A percentile compares a stretch with the other conserved stretches of the same genome.
These are phyloP conservation scores for Chytriomyces confervae DNA, from an alignment of 192 early-diverging fungal species.

Conservation along the genomic window DNA sequence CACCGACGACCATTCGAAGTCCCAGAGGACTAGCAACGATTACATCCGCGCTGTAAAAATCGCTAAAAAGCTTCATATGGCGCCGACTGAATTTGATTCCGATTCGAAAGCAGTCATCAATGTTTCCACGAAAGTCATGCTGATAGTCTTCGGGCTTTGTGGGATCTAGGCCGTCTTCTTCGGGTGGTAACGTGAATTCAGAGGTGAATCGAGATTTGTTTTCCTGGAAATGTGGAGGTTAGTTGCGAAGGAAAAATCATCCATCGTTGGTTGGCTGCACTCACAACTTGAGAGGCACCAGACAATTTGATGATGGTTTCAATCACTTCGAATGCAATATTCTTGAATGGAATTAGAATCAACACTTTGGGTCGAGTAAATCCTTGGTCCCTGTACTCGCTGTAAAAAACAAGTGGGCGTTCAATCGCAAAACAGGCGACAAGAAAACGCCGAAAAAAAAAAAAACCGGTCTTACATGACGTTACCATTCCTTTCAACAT, in stretches of 20 bases:
- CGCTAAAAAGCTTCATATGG: conserved; percentile 83
- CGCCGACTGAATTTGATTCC: conserved; percentile 89
- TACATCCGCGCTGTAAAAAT: conserved; percentile 91
- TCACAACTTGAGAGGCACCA: conserved; percentile 78
- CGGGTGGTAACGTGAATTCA: conserved; percentile 73
- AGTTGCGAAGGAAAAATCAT: too few relatives aligned
- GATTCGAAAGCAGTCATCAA: conserved; percentile 93
- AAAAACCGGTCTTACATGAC: too few relatives aligned
- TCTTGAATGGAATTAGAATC: conserved; percentile 87
- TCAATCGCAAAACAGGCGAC: too few relatives aligned
- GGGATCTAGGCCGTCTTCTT: conserved; percentile 64
- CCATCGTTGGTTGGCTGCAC: background rate
- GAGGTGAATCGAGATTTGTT: conserved; percentile 83
- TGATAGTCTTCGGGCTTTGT: conserved; percentile 81
- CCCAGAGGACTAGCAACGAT: conserved; percentile 95
- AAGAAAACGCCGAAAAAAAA: too few relatives aligned
- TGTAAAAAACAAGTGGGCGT: conserved; percentile 29
- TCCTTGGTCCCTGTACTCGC: conserved; percentile 90
- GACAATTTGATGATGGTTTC: conserved; percentile 75
- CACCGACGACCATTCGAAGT: conserved; percentile 84
- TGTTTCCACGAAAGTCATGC: conserved; percentile 89
- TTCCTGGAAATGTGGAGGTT: conserved; percentile 51
- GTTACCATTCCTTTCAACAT: too few relatives aligned
- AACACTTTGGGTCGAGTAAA: conserved; percentile 93
- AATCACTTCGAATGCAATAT: conserved; percentile 80